Base-by-base conservation (phyloP, 73 alveolate species). In the Tetrahymena elliotti region DNA sequence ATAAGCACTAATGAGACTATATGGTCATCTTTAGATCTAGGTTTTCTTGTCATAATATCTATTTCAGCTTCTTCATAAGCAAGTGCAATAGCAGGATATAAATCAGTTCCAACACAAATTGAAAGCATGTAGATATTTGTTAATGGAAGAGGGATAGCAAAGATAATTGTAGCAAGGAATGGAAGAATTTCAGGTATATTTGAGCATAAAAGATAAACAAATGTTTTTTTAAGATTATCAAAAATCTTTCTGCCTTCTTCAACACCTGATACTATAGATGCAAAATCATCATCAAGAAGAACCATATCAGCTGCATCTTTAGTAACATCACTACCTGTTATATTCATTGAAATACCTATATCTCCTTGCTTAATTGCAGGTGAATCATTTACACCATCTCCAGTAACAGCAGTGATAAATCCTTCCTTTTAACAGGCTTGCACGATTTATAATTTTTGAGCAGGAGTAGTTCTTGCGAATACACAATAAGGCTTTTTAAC, bases 301-400 rank as follows among this genome's bases (percentile, higher is more conserved):
- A 98, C 84, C 98, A 99, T 98, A 96, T 99, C 99, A 27, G 99
- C 99, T 33, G 99, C 99, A 96, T 98, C 99, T 97, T 99, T 99
- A n/a, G 99, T 99, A 37, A 99, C 99, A 97, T 99, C 99, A 83
- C 99, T 97, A 38, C 99, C 99, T 92, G 97, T 97, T 38, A 97
- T 98, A 95, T 99, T 99, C 99, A 98, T 98, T 24, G 99, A 97
- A 88, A 98, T 97, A 35, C 99, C 99, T 92, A 98, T 98, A 97
- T 98, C 99, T 15, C 98, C 98, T 97, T 98, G 96, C 93, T 98
- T 98, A 83, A 98, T 98, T 12, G 99, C 99, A 35, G 99, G 99
- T 9, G 99, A 97, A 95, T 98, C 99, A 97, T 98, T 98, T 5
- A 97, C 99, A 38, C 99, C 99, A 95, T 98, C 99, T 20, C 99